phyloP scores from a whole-genome alignment of 2,329 filamentous ascomycete genomes.

The Triangularia verruculosa region DNA sequence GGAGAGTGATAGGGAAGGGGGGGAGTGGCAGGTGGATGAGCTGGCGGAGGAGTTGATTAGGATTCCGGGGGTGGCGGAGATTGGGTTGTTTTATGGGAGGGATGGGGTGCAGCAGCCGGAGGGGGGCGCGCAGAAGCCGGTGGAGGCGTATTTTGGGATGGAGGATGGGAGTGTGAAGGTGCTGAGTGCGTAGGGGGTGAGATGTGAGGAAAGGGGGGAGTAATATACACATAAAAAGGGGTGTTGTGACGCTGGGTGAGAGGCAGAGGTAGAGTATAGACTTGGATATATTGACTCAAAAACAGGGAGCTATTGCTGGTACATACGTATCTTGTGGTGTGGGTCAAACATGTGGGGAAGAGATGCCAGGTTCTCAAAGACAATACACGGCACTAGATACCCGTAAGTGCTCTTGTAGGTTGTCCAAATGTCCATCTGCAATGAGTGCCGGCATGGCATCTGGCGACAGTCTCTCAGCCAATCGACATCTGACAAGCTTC shows the following conservation, averaged over 20 bases:
- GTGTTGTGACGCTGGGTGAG: not conserved
- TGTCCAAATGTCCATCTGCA: not conserved
- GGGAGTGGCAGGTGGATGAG: constrained; percentile 75
- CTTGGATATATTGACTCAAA: not conserved
- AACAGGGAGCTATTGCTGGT: not conserved
- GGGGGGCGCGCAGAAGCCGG: constrained; percentile 80
- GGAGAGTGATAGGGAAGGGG: constrained; percentile 50
- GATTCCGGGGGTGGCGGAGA: constrained; percentile 85
- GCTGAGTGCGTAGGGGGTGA: not conserved
- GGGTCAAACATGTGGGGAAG: not conserved
- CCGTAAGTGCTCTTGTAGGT: not conserved
- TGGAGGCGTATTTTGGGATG: constrained; percentile 94
- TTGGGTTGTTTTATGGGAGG: constrained; percentile 82
- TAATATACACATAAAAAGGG: not conserved
- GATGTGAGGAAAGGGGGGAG: not conserved
- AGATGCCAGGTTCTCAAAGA: not conserved
- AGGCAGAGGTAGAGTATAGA: not conserved
- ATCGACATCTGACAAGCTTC: not conserved
- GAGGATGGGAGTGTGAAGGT: constrained; percentile 67
- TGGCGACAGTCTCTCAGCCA: not conserved
- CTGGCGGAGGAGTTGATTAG: constrained; percentile 73
- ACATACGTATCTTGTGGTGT: no score
- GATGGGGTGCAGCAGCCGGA: constrained; percentile 66
- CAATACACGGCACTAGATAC: not conserved
- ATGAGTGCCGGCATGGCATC: not conserved